Evolutionary conservation across 495 filamentous ascomycete species (phyloP), one percentile per base, ranked within the genome.

Genomic region (Pseudomonodictys pantanalensis): DNA sequence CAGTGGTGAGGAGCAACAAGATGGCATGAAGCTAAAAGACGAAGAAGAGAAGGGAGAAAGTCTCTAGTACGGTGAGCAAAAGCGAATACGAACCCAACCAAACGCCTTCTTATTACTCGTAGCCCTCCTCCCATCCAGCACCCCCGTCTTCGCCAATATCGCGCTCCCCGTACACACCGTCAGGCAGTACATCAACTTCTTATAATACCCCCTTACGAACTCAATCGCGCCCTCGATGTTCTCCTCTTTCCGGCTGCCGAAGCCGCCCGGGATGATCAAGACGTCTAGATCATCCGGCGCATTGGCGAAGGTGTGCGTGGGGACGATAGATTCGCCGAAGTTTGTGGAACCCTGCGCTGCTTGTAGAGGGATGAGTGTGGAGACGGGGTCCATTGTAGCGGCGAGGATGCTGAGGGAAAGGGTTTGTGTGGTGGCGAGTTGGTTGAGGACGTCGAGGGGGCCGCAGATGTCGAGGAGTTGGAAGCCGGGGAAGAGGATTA

Each of bases 181-280:
- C 45, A 68, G 22, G 10, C 88, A 50, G 66, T 81, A 84, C 11
- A 77, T 64, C 1, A 85, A 61, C 17, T 50, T 46, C 0, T 77
- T 78, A 60, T 74, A 81, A 1, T 62, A 59, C 0, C 66, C 39
- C 15, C 52, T 60, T 56, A 88, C 65, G 56, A 78, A 87, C 0
- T 72, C 66, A 28, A 81, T 73, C 6, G 76, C 67, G 7, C 62
- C 63, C 6, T 51, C 54, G 12, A 78, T 66, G 45, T 72, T 71
- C 15, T 51, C 56, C 10, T 73, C 62, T 8, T 70, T 55, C 1
- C 82, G 77, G 3, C 75, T 70, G 20, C 86, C 86, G 1, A 71
- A 10, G 0, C 87, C 87, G 3, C 87, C 87, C 0, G 70, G 86
- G 2, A 91, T 72, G 43, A 90, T 67, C 3, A 90, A 76, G 9